Evolutionary conservation across 768 basidiomycete genomes (phyloP).

Genomic region (Paxillus involutus): DNA sequence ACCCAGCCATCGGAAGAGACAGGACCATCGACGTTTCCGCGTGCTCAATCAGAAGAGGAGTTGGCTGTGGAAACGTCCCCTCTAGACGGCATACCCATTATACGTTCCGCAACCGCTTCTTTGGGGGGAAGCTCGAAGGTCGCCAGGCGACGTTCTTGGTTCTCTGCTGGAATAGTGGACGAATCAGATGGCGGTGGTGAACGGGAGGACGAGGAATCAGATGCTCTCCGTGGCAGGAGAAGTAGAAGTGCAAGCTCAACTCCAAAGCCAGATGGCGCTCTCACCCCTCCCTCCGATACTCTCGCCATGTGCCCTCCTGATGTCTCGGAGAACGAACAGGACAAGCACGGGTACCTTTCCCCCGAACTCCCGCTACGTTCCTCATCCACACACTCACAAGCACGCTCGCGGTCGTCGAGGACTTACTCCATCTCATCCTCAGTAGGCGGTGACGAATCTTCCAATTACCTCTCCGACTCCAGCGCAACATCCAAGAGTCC

Average conservation of each 20-base stretch:
- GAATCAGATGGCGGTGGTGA: slow-evolving; percentile 25
- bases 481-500: slow-evolving; percentile 31
- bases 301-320: slow-evolving; percentile 6
- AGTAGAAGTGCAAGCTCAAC: slow-evolving; percentile 26
- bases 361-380: slow-evolving; percentile 34
- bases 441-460: slow-evolving; percentile 23
- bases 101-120: slow-evolving; percentile 24
- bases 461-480: slow-evolving; percentile 35
- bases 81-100: slow-evolving; percentile 19
- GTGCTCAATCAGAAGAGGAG: slow-evolving; percentile 33
- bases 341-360: slow-evolving; percentile 14
- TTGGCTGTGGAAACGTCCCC: slow-evolving; percentile 20
- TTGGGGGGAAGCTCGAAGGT: slow-evolving; percentile 25
- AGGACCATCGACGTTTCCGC: slow-evolving; percentile 10
- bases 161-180: slow-evolving; percentile 44
- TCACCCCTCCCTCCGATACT: slow-evolving; percentile 11
- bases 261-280: slow-evolving; percentile 36
- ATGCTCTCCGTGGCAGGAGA: slow-evolving; percentile 13
- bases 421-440: slow-evolving; percentile 37
- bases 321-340: slow-evolving; percentile 20
- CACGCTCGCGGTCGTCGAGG: slow-evolving; percentile 31
- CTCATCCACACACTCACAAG: slow-evolving; percentile 44
- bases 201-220: slow-evolving; percentile 25
- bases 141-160: slow-evolving; percentile 56
- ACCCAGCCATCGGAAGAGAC: slow-evolving; percentile 36